Conservation (phyloP, 805 yeast genomes). For the Nakazawaea wickerhamii region DNA sequence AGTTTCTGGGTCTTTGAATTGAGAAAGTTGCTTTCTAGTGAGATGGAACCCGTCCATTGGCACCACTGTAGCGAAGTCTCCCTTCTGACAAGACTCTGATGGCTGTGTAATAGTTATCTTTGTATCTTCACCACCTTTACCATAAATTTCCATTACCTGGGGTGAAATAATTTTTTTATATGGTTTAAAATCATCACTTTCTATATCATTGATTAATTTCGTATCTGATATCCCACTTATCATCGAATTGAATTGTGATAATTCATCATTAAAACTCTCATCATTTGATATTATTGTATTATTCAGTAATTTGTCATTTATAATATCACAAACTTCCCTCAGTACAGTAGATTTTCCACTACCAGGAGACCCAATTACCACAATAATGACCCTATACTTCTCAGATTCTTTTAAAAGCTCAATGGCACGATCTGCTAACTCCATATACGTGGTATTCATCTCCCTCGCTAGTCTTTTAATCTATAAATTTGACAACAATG, state of each 20-base stretch:
- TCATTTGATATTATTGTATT: no score
- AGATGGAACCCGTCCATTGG: constrained; percentile 80
- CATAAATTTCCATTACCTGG: not conserved
- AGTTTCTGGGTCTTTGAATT: constrained; percentile 46
- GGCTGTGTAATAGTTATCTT: constrained; percentile 1
- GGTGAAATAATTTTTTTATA: not conserved
- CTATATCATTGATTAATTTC: not conserved
- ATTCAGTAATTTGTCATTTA: not conserved
- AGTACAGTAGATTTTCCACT: constrained; percentile 13
- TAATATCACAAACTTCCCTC: constrained; percentile 8
- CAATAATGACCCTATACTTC: constrained; percentile 8
- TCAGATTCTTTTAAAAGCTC: constrained; percentile 1
- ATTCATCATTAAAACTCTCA: no score
- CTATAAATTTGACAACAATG: no score
- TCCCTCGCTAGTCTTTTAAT: no score
- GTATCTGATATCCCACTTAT: not conserved
- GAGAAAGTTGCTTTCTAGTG: constrained; percentile 41
- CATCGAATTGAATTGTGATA: no score
- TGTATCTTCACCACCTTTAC: constrained; percentile 10
- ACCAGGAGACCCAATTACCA: constrained; percentile 12
- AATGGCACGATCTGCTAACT: constrained; percentile 7
- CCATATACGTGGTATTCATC: constrained; percentile 8
- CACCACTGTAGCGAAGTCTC: constrained; percentile 37
- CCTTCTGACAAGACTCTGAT: not conserved
- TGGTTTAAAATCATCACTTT: constrained; percentile 4